These are phyloP conservation scores for Chloris gayana DNA, from an alignment of 176 grass and related monocot genomes.

Conservation along the genomic window DNA sequence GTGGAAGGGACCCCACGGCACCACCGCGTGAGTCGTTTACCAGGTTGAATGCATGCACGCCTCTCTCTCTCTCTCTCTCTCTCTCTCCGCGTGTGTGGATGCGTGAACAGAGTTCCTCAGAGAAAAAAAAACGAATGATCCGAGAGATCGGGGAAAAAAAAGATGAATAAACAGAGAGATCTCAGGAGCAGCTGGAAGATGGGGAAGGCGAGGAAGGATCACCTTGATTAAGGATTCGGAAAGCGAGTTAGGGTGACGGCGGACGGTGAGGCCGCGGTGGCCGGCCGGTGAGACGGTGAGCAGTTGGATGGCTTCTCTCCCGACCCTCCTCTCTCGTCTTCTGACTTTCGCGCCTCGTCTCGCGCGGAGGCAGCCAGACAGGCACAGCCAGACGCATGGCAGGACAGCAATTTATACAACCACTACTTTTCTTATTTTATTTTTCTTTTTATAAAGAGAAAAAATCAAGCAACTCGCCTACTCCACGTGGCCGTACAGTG, in stretches of 20 bases:
- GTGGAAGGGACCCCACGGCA: slow-evolving; percentile 5
- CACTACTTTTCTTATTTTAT: background rate
- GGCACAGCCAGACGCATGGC: background rate
- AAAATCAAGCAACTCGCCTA: background rate
- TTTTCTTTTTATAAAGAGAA: background rate
- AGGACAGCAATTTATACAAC: background rate
- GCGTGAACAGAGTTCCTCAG: background rate
- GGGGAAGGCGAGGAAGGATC: background rate
- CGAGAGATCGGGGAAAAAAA: background rate
- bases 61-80: background rate
- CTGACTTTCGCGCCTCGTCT: background rate
- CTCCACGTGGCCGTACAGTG: background rate
- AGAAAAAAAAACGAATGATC: background rate
- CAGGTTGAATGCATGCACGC: background rate
- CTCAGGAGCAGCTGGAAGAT: background rate
- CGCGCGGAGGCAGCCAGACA: background rate
- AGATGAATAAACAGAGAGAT: background rate
- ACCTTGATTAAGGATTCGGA: background rate
- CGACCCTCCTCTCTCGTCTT: background rate
- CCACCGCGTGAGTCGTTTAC: background rate
- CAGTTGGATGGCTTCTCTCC: background rate
- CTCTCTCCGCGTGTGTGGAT: background rate
- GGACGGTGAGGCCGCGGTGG: background rate
- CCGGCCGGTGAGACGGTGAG: background rate
- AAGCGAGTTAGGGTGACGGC: background rate